Evolutionary conservation across 495 filamentous ascomycete genomes (phyloP), one percentile per base, ranked within the genome.

Genomic region (Schizothecium vesticola): DNA sequence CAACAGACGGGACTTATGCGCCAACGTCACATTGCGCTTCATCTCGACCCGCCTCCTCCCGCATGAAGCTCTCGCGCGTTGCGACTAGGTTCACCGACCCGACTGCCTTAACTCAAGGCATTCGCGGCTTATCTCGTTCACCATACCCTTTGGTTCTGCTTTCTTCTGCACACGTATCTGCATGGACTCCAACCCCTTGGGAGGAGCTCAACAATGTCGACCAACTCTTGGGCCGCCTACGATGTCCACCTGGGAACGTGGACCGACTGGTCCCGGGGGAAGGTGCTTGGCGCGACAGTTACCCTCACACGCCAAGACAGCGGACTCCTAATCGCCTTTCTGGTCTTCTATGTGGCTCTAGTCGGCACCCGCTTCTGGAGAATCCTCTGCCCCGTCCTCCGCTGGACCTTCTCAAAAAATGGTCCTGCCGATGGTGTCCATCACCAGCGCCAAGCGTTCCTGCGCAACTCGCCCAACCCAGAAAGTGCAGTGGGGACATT

Each of bases 241-340:
- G 22, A 59, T 16, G 61, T 70, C 64, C 58, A 74, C 59, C 21
- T 65, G 22, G 72, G 72, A 2, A 3, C 57, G n/a, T 74, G 72
- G 72, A 70, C 60, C 22, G 63, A 74, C 55, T 74, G 72, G 72
- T 74, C 72, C 2, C 12, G 61, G 9, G 72, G 72, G 8, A 24
- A 7, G 8, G 56, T 72, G 16, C 55, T 65, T 13, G 72, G 72
- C n/a, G 51, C 70, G 13, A 72, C 69, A 3, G 57, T 72, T 11
- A 74, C 72, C 5, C 64, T 74, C 23, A 62, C 59, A 1, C 59
- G 63, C 1, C 55, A 66, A 24, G 57, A 67, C 24, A 60, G 67
- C 23, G 31, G 59, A 22, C 59, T 72, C 1, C 33, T 74, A 3
- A 70, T 71, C 24, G 72, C 72, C 16, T 68, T 74, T 29, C 5